Base-by-base conservation (phyloP, 257 asterid genomes). In the Nemophila menziesii region DNA sequence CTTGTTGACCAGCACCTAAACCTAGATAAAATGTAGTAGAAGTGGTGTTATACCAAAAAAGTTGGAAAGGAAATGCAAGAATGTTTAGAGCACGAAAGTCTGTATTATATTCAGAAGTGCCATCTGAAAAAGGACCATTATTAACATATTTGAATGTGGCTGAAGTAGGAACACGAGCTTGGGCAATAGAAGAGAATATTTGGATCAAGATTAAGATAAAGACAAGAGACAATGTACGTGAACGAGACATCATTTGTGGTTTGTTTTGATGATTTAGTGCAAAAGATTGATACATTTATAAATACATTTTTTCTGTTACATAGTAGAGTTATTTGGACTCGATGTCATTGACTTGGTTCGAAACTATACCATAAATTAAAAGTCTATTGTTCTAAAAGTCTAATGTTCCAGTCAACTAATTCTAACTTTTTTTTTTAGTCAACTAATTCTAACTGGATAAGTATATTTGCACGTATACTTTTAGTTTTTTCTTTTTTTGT, bases 21-120 rank as follows among this genome's bases (percentile, higher is more conserved):
- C 74, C 70, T 0, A 67, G 63, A 8, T 57, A 62, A 34, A 62
- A 49, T 20, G 54, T 50, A 41, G 53, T 62, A 14, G 70, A 66
- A 22, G 63, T 67, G 13, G 63, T 8, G 52, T 57, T 62, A 3
- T 62, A 67, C 56, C 57, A 62, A 36, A 59, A 48, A 37, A 67
- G 52, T 0, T 24, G 11, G 20, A 67, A 62, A 4, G 74, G 63
- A 21, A 55, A 62, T 8, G 37, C 49, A 6, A 5, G 49, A 20
- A 49, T 44, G 11, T 47, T 27, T 5, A 53, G 24, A 0, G n/a
- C 22, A 4, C 67, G 37, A 8, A 62, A 57, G 33, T 62, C 9
- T 4, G 58, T 66, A 0, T 5, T 7, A 17, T 67, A 56, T 13
- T 61, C 65, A 4, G 43, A 57, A 0, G 7, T 14, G 47, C 47